Conservation (phyloP, 2,329 filamentous ascomycete species). For the Cyphellophora europaea region DNA sequence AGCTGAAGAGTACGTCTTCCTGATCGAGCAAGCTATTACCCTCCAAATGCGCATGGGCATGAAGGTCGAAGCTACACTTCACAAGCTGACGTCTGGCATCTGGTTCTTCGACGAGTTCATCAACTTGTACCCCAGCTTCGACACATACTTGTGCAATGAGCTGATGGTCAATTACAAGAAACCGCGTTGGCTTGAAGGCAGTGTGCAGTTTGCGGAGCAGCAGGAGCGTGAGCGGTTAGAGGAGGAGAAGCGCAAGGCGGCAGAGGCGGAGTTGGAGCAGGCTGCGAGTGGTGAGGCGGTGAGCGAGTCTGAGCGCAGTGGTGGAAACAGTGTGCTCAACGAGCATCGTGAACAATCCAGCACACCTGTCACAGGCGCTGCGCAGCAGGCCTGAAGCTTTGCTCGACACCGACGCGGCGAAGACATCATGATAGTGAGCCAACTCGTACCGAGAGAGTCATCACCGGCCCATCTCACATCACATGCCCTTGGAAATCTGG, state of each 20-base stretch:
- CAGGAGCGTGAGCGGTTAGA: not conserved
- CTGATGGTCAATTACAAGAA: conserved; percentile 59
- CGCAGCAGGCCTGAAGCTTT: too few species aligned
- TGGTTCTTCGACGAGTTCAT: conserved; percentile 54
- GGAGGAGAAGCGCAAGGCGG: not conserved
- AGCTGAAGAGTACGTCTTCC: conserved; percentile 42
- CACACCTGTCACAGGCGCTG: too few species aligned
- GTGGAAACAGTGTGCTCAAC: too few species aligned
- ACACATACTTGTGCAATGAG: conserved; percentile 58
- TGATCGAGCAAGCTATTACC: conserved; percentile 57
- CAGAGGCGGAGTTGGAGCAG: not conserved
- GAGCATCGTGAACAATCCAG: too few species aligned
- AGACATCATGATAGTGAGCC: too few species aligned
- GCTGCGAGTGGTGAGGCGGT: too few species aligned
- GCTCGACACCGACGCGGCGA: too few species aligned
- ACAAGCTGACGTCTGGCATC: conserved; percentile 50
- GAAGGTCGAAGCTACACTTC: conserved; percentile 50
- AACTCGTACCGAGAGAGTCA: too few species aligned
- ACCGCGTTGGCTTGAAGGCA: conserved; percentile 27
- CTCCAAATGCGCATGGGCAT: conserved; percentile 53
- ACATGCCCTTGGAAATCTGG: too few species aligned
- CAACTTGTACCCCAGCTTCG: conserved; percentile 52
- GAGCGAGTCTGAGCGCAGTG: too few species aligned
- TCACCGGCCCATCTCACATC: too few species aligned
- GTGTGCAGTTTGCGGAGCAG: conserved; percentile 2